Percentiles rank a stretch among this genome's conserved stretches.
Evolutionary conservation across 108 stramenopile species (phyloP).

Genomic region (Stephanodiscus triporus): DNA sequence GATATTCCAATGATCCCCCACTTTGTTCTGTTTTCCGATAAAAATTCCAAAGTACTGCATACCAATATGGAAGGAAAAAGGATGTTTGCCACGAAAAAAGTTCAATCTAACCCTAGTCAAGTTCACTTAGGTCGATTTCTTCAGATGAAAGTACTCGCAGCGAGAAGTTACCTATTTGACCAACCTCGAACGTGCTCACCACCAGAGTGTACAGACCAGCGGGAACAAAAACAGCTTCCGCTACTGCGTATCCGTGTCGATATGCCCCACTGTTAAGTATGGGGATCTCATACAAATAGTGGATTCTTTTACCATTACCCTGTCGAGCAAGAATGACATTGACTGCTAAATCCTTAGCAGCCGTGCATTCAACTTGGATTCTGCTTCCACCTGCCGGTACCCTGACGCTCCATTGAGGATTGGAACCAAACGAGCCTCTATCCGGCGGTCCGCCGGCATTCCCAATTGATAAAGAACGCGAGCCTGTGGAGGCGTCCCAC

Average conservation of each 20-base stretch:
- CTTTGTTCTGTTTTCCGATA: too few species aligned
- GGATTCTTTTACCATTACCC: conserved; percentile 25
- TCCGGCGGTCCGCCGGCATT: conserved; percentile 66
- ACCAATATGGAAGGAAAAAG: too few species aligned
- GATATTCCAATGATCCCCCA: too few species aligned
- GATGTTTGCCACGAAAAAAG: too few species aligned
- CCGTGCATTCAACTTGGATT: conserved; percentile 61
- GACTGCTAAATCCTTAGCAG: conserved; percentile 54
- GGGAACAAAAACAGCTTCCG: conserved; percentile 41
- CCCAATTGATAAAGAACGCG: conserved; percentile 30
- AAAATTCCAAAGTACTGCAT: too few species aligned
- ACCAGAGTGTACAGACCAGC: conserved; percentile 63
- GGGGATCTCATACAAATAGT: conserved; percentile 36
- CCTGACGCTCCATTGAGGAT: conserved; percentile 61
- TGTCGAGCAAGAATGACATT: conserved; percentile 56
- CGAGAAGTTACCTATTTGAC: conserved; percentile 47
- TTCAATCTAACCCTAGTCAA: conserved; percentile 9
- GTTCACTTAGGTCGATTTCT: conserved; percentile 23
- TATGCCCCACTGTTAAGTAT: conserved; percentile 69
- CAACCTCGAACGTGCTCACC: conserved; percentile 52
- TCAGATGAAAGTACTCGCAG: conserved; percentile 33
- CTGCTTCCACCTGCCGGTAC: conserved; percentile 30
- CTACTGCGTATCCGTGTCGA: conserved; percentile 65
- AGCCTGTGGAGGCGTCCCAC: conserved; percentile 2
- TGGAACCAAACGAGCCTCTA: conserved; percentile 48